phyloP scores from a whole-genome alignment of 2,329 filamentous ascomycete species.

The Penicillium concentricum region DNA sequence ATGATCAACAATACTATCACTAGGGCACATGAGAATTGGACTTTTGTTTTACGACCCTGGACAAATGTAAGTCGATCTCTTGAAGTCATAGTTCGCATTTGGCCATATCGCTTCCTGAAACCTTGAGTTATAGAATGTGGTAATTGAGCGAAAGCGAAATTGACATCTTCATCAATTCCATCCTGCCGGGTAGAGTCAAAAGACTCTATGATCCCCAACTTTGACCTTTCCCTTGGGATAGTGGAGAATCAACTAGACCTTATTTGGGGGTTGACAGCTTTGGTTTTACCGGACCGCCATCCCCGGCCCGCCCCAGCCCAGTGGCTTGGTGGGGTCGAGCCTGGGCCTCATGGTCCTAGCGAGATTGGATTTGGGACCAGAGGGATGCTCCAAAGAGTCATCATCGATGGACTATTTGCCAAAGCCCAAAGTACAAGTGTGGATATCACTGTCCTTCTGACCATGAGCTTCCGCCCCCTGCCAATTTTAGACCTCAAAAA shows the following conservation, averaged over 20 bases:
- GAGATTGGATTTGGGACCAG: background rate
- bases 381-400: background rate
- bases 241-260: background rate
- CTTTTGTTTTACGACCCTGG: slow-evolving; percentile 1
- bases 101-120: slow-evolving; percentile 14
- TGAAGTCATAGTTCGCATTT: background rate
- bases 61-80: background rate
- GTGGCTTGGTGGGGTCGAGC: slow-evolving; percentile 5
- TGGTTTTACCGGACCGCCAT: slow-evolving; percentile 20
- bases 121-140: background rate
- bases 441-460: slow-evolving; percentile 2
- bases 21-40: background rate
- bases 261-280: slow-evolving; percentile 20
- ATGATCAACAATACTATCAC: slow-evolving; percentile 12
- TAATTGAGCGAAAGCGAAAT: background rate
- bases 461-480: slow-evolving; percentile 8
- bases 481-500: background rate
- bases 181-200: background rate
- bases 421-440: background rate
- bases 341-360: slow-evolving; percentile 7
- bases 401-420: background rate
- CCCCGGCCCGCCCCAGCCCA: slow-evolving; percentile 17
- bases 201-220: slow-evolving; percentile 19
- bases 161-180: background rate
- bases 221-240: slow-evolving; percentile 17